phyloP scores from a whole-genome alignment of 2,329 filamentous ascomycete species.

The Scedosporium dehoogii region DNA sequence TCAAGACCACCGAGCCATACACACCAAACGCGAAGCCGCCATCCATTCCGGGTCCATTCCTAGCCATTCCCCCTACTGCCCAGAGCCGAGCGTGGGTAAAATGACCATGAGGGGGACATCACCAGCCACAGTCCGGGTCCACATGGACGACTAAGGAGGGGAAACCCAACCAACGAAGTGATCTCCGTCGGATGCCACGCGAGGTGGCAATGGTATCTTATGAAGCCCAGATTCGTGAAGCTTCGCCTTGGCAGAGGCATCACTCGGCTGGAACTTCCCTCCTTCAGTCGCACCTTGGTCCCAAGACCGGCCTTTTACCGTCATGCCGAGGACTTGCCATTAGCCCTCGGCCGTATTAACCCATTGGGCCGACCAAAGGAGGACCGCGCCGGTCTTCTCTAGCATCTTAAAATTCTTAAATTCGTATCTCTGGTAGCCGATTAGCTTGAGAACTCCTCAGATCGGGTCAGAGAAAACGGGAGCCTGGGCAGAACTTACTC shows the following conservation, averaged over 20 bases:
- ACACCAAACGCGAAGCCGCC: constrained; percentile 8
- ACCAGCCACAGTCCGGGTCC: neutral
- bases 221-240: constrained; percentile 16
- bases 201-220: too few species aligned
- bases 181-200: too few species aligned
- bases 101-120: neutral
- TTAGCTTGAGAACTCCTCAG: neutral
- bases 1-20: constrained; percentile 1
- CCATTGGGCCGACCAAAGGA: neutral
- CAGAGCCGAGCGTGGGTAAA: neutral
- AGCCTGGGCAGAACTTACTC: neutral
- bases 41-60: neutral
- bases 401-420: neutral
- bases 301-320: constrained; percentile 20
- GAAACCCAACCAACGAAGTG: too few species aligned
- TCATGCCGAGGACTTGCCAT: constrained; percentile 23
- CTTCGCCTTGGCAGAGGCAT: constrained; percentile 22
- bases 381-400: neutral
- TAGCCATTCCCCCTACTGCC: neutral
- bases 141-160: too few species aligned
- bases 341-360: neutral
- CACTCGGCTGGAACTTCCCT: neutral
- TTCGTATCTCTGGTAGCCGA: neutral
- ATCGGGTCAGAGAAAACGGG: neutral
- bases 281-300: neutral